These are phyloP conservation scores for Podaxis sp. DNA, from an alignment of 768 basidiomycete genomes.

Conservation along the genomic window DNA sequence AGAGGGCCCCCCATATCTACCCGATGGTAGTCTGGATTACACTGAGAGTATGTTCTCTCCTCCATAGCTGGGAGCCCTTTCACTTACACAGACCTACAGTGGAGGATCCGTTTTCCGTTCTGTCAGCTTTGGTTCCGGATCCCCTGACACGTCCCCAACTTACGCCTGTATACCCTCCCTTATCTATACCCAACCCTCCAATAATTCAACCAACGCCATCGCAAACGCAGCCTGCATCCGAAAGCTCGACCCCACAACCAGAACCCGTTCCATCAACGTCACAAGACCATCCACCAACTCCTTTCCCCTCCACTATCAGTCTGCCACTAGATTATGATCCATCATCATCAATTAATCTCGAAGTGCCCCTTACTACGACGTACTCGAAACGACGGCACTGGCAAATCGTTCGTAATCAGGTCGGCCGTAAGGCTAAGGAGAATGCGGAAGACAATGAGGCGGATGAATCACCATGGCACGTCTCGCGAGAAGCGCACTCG, in stretches of 20 bases:
- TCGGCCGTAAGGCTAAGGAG: slow-evolving; percentile 51
- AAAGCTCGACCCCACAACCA: slow-evolving; percentile 20
- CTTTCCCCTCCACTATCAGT: slow-evolving; percentile 27
- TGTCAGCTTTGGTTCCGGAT: slow-evolving; percentile 64
- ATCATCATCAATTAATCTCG: slow-evolving; percentile 20
- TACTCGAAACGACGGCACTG: slow-evolving; percentile 54
- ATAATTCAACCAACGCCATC: slow-evolving; percentile 18
- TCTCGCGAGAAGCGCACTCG: slow-evolving; percentile 51
- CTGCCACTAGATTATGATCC: slow-evolving; percentile 26
- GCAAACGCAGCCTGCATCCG: slow-evolving; percentile 15
- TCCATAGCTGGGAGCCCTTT: slow-evolving; percentile 1
- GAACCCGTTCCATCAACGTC: slow-evolving; percentile 25
- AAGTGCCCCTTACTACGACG: slow-evolving; percentile 16
- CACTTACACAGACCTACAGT: slow-evolving; percentile 38
- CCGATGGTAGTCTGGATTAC: slow-evolving; percentile 84
- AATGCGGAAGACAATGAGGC: slow-evolving; percentile 49
- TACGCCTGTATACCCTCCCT: slow-evolving; percentile 54
- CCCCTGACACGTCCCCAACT: slow-evolving; percentile 54
- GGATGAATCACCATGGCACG: slow-evolving; percentile 43
- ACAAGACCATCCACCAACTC: slow-evolving; percentile 21
- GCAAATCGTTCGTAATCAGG: slow-evolving; percentile 53
- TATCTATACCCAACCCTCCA: slow-evolving; percentile 24
- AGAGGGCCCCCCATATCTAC: slow-evolving; percentile 64
- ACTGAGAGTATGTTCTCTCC: slow-evolving; percentile 51
- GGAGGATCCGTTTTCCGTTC: slow-evolving; percentile 75